phyloP scores from a whole-genome alignment of 192 early-diverging fungal genomes.

The Anaeromyces robustus region DNA sequence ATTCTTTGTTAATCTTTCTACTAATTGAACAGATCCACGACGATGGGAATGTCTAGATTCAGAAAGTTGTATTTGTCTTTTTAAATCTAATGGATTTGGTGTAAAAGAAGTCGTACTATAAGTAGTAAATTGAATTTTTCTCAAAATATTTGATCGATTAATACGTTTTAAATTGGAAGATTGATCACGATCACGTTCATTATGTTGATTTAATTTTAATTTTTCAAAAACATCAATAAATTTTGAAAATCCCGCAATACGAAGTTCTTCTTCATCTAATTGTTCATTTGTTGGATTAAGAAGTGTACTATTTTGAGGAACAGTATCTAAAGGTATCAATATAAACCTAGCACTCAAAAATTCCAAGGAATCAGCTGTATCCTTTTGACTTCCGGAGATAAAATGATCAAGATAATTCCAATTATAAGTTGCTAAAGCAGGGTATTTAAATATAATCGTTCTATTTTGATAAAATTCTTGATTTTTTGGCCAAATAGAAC shows the following conservation, averaged over 20 bases:
- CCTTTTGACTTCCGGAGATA: constrained; percentile 72
- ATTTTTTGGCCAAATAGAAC: constrained; percentile 73
- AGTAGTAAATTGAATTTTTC: background rate
- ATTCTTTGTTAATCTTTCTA: constrained; percentile 21
- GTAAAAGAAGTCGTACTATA: constrained; percentile 2
- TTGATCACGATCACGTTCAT: constrained; percentile 17
- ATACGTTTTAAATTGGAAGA: background rate
- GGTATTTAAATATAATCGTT: constrained; percentile 54
- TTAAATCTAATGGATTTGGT: constrained; percentile 2
- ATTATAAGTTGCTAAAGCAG: constrained; percentile 55
- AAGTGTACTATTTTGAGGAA: constrained; percentile 24
- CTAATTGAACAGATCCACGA: background rate
- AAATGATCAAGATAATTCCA: constrained; percentile 92
- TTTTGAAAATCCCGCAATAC: constrained; percentile 67
- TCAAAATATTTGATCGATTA: background rate
- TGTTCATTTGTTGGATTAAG: constrained; percentile 33
- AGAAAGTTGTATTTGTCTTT: background rate
- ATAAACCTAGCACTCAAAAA: constrained; percentile 86
- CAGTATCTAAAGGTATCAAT: constrained; percentile 61
- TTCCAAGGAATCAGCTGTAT: constrained; percentile 54
- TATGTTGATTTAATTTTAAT: constrained; percentile 24
- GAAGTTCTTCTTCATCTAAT: constrained; percentile 74
- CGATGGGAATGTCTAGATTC: background rate
- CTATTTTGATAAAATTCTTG: constrained; percentile 36
- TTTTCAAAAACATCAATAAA: constrained; percentile 74